Evolutionary conservation across 495 filamentous ascomycete species (phyloP).

Genomic region (Xylaria palmicola): DNA sequence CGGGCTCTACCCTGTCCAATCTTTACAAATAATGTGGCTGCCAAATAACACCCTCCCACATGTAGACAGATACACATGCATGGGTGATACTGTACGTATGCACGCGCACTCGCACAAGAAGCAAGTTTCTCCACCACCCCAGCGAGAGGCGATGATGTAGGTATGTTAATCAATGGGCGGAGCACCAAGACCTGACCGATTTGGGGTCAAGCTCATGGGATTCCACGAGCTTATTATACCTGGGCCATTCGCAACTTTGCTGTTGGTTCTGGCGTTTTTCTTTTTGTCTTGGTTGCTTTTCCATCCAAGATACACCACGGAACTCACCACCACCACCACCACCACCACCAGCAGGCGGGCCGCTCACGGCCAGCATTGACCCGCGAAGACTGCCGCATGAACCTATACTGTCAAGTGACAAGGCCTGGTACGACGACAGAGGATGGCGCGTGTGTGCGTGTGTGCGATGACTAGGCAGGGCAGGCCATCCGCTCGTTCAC

Average conservation of each 20-base stretch:
- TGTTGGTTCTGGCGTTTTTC: neutral
- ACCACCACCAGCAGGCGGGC: neutral
- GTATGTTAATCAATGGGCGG: neutral
- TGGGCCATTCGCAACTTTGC: neutral
- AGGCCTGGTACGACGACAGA: neutral
- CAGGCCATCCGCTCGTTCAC: slow-evolving; percentile 9
- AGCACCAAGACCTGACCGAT: neutral
- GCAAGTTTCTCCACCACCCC: slow-evolving; percentile 12
- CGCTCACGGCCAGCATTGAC: neutral
- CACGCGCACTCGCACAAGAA: slow-evolving; percentile 11
- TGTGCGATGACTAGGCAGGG: neutral
- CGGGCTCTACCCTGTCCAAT: neutral
- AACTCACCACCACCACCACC: neutral
- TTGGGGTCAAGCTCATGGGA: neutral
- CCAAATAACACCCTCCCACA: slow-evolving; percentile 5
- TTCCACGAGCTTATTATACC: neutral
- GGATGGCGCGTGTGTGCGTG: slow-evolving; percentile 9
- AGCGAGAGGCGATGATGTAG: neutral
- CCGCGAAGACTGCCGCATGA: neutral
- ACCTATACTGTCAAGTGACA: slow-evolving; percentile 12
- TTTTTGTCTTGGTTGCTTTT: neutral
- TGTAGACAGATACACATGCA: slow-evolving; percentile 2
- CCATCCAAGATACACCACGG: neutral
- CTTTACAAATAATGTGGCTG: slow-evolving; percentile 5
- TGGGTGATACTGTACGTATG: slow-evolving; percentile 11